Base-by-base conservation (phyloP, 2,329 filamentous ascomycete species). In the Aspergillus quadrilineatus region DNA sequence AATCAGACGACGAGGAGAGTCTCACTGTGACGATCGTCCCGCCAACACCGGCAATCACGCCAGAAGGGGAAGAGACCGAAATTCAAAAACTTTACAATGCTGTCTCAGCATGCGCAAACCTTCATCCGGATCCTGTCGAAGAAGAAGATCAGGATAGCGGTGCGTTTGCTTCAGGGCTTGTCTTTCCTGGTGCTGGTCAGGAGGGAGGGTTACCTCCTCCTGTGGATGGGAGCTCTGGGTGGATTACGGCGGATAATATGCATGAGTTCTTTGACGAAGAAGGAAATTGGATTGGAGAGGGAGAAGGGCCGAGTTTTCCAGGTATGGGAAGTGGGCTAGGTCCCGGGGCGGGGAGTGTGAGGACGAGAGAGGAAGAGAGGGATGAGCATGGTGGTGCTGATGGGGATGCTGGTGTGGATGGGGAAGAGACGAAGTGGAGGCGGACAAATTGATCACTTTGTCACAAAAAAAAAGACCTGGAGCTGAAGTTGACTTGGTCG, bases 161-260 rank as follows among this genome's bases (percentile, higher is more conserved):
- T 22, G 58, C 77, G n/a, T 71, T 73, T 49, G 70, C 72, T 59
- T 63, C 72, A 42, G 75, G 75, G 6, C 58, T 77, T 52, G 68
- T 73, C 12, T 63, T 69, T 14, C 69, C 70, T 14, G 73, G 73
- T 9, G 67, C 66, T 37, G 65, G 56, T 36, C 66, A 30, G 17
- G 50, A 70, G 44, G 73, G 74, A 2, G 76, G 71, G 3, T 55
- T 80, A 43, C 79, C 79, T 30, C 77, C 78, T 34, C 74, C 78
- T 3, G 71, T 80, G 65, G 76, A 74, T 36, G 77, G 78, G 14
- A 79, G 78, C 55, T 78, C 77, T 1, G 78, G 78, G 7, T 80
- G 78, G 78, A 80, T 97, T 68, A 97, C 93, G 14, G 89, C 90
- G 7, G 93, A 96, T 55, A 97, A 97, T 66, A 87, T 96, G 70